Percentiles rank a stretch among this genome's conserved stretches.
Conservation (phyloP, 176 grass and related monocot genomes). For the Rhynchospora pubera region DNA sequence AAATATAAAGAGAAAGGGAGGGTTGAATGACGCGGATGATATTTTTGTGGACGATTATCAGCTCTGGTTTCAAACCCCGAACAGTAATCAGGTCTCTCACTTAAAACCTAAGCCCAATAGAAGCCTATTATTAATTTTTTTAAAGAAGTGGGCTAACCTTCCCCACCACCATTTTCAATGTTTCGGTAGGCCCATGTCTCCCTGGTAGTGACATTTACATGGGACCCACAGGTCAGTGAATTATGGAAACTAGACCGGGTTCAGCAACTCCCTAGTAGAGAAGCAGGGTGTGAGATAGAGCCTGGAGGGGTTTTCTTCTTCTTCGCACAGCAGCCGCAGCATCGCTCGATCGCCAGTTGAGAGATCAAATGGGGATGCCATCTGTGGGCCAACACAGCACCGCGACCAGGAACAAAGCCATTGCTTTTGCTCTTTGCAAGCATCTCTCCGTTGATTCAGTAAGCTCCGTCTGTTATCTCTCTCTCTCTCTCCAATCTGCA, state of each 20-base stretch:
- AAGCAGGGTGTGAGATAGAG: neutral
- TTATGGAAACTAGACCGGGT: neutral
- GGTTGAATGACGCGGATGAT: no score
- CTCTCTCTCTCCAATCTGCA: slow-evolving; percentile 17
- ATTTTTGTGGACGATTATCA: no score
- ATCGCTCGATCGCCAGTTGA: neutral
- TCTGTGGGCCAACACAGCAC: slow-evolving; percentile 6
- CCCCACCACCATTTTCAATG: neutral
- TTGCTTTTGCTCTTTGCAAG: slow-evolving; percentile 58
- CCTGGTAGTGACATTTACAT: neutral
- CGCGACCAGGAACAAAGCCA: slow-evolving; percentile 47
- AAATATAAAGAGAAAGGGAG: no score
- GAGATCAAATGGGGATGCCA: slow-evolving; percentile 31
- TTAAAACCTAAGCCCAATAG: no score
- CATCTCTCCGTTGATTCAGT: slow-evolving; percentile 55
- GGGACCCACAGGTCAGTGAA: neutral
- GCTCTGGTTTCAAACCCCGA: no score
- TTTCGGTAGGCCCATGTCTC: neutral
- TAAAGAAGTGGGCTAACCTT: no score
- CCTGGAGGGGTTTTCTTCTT: neutral
- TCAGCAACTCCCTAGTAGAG: neutral
- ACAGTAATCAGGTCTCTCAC: no score
- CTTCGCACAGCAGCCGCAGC: slow-evolving; percentile 17
- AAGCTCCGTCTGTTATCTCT: neutral
- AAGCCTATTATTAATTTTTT: no score